Evolutionary conservation across 2,329 filamentous ascomycete genomes (phyloP), one percentile per base, ranked within the genome.

Genomic region (Calonectria ilicicola): DNA sequence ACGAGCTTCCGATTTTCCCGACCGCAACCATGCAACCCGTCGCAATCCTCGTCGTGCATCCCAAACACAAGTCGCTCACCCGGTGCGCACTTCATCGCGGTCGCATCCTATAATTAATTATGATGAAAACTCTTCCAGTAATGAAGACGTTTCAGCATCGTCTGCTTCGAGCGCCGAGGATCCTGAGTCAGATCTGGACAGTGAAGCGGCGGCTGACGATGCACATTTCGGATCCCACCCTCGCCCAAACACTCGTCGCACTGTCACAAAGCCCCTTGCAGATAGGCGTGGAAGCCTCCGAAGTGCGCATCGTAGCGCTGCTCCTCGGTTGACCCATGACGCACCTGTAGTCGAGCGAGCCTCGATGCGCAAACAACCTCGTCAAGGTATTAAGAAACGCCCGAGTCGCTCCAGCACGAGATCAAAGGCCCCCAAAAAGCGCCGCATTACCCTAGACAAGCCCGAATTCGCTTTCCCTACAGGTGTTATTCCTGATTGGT

Each of bases 401-500:
- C 40, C 74, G 35, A 73, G 44, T 51, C 64, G 21, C 15, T 65
- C 42, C 64, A 72, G 42, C 2, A 69, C 67, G 15, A 67, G 66
- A 32, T 40, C 38, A 35, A 74, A 32, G 14, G 60, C 74, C 12
- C 67, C 72, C 19, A 80, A 77, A 65, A 80, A 78, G 42, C 77
- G 74, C 23, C 74, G 76, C 9, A 67, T 70, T 2, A 65, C 75
- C 32, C 40, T 58, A 9, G 47, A 73, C 12, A 47, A 68, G 7
- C 72, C 70, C 29, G 46, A 66, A 46, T 62, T 72, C n/a, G 47
- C 72, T 3, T 51, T 65, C 19, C 58, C 69, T 32, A 53, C 74
- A 15, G 75, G 72, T 3, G 26, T 70, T 78, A 88, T 90, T 60
- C 89, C 89, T 17, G 83, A 88, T 46, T 94, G 90, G 90, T 85